These are phyloP conservation scores for Fraxinus baroniana DNA, from an alignment of 305 asterid species.

Conservation along the genomic window DNA sequence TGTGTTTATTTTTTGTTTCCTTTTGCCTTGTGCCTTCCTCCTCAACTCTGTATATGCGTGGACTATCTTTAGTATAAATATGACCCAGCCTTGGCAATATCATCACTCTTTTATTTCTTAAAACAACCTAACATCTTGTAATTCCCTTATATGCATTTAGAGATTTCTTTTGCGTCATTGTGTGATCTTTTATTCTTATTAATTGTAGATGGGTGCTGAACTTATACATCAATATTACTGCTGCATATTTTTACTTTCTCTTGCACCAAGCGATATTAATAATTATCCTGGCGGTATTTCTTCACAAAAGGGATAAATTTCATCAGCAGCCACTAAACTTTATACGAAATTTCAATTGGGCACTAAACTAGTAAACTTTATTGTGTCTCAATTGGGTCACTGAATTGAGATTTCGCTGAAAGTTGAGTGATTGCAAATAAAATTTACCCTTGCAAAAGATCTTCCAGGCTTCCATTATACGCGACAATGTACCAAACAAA, in stretches of 20 bases:
- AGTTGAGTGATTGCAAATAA: neutral
- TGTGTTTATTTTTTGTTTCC: constrained; percentile 5
- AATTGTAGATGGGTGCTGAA: neutral
- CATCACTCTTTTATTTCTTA: neutral
- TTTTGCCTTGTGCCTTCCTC: constrained; percentile 11
- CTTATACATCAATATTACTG: neutral
- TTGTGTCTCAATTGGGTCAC: neutral
- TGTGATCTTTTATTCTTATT: neutral
- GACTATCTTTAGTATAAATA: neutral
- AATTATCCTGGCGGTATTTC: neutral
- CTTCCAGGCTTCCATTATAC: neutral
- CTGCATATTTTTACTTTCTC: neutral
- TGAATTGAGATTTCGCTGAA: neutral
- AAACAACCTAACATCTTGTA: neutral
- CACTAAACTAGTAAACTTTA: neutral
- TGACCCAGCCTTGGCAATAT: neutral
- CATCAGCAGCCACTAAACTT: neutral
- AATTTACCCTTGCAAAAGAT: neutral
- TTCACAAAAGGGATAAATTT: neutral
- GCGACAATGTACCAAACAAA: neutral
- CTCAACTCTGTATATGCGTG: neutral
- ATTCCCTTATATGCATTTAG: neutral
- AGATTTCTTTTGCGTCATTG: neutral
- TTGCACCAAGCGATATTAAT: neutral
- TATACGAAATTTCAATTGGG: neutral